phyloP scores from a whole-genome alignment of 2,329 filamentous ascomycete species.

The Aureobasidium sp. region DNA sequence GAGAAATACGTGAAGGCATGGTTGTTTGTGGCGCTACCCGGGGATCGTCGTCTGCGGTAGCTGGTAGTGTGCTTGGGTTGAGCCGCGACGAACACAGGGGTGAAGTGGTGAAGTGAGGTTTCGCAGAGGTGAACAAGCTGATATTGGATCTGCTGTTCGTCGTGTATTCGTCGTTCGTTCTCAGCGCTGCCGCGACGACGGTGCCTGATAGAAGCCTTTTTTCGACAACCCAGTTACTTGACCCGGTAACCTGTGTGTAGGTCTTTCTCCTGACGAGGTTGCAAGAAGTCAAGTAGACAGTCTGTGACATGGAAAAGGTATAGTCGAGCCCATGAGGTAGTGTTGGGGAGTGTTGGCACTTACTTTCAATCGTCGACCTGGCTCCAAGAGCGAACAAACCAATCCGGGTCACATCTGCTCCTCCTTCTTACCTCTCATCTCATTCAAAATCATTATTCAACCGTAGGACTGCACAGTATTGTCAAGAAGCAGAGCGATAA shows the following conservation, averaged over 20 bases:
- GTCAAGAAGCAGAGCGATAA: background rate
- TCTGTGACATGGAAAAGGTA: background rate
- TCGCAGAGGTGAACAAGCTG: background rate
- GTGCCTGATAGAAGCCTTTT: background rate
- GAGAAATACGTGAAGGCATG: background rate
- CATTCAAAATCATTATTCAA: no score
- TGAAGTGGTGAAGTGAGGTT: background rate
- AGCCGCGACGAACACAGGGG: no score
- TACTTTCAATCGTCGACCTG: background rate
- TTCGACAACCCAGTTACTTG: background rate
- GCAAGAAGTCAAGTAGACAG: background rate
- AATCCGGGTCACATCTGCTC: background rate
- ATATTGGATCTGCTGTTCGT: background rate
- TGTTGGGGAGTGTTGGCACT: background rate
- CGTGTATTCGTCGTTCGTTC: background rate
- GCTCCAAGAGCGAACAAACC: background rate
- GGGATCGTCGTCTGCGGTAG: background rate
- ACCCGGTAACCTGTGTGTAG: no score
- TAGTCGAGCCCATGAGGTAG: background rate
- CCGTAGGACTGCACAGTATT: background rate
- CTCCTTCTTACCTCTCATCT: background rate
- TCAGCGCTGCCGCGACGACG: background rate
- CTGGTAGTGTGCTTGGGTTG: background rate
- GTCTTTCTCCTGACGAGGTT: background rate
- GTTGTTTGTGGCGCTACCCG: background rate